These are phyloP conservation scores for Pogostemon cablin DNA, from an alignment of 257 asterid genomes.

Conservation along the genomic window DNA sequence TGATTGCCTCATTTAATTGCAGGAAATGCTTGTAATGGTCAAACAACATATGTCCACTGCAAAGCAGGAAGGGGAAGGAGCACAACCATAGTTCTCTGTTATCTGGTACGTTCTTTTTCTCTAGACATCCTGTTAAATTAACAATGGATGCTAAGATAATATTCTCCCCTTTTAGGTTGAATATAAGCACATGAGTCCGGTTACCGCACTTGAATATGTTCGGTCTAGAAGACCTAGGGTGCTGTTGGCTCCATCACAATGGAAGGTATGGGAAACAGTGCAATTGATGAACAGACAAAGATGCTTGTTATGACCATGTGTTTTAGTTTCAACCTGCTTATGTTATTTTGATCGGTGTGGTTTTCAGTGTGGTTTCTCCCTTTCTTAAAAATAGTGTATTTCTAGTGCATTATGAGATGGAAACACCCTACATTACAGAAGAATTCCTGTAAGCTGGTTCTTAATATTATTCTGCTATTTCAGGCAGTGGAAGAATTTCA, in stretches of 20 bases:
- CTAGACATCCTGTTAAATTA: neutral
- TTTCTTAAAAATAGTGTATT: too few relatives aligned
- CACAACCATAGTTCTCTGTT: constrained; percentile 91
- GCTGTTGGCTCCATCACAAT: constrained; percentile 79
- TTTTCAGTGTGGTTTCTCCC: too few relatives aligned
- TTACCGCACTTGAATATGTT: constrained; percentile 77
- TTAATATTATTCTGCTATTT: constrained; percentile 12
- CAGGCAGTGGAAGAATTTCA: constrained; percentile 92
- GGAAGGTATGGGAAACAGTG: constrained; percentile 61
- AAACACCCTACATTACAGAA: too few relatives aligned
- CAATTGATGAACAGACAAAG: neutral
- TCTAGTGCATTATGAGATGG: too few relatives aligned
- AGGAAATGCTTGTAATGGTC: constrained; percentile 72
- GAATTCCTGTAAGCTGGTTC: neutral
- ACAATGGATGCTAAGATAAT: constrained; percentile 1
- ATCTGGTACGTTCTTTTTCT: constrained; percentile 53
- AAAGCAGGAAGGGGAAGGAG: constrained; percentile 98
- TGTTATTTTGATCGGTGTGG: too few relatives aligned
- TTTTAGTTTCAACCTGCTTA: too few relatives aligned
- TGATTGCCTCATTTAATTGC: constrained; percentile 26
- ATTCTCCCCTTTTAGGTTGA: constrained; percentile 59
- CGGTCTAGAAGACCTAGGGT: constrained; percentile 88
- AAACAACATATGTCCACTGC: constrained; percentile 84
- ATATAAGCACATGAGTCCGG: constrained; percentile 82
- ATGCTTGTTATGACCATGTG: too few relatives aligned